Base-by-base conservation (phyloP, 805 yeast species). In the Clavispora vitiphila region DNA sequence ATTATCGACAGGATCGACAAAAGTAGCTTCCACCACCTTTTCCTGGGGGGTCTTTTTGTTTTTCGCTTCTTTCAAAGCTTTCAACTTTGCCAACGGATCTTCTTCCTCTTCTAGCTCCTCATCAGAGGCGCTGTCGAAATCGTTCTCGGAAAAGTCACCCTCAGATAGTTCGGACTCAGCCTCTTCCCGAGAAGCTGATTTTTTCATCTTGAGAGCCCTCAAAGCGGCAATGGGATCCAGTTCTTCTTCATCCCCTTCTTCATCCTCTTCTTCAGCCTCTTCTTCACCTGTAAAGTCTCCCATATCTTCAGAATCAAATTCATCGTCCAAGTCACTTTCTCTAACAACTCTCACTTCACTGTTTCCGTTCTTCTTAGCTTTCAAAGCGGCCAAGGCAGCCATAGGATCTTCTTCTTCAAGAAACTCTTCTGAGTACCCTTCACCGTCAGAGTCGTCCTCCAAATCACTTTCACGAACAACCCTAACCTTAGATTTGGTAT, bases 1-100 rank as follows among this genome's bases (percentile, higher is more conserved):
- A 42, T 78, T 81, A 44, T 86, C 95, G 50, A 47, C 40, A 8
- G 51, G 45, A 21, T 50, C 54, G 16, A 42, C 51, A 25, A 50
- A 50, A 5, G 37, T 36, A 15, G 53, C 51, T 36, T 49, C 53
- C 11, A 58, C 27, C 5, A 47, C 41, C 35, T 44, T 44, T 35
- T 40, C 40, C 22, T 42, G 35, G 7, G 34, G 38, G 12, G 27
- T 30, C 14, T 38, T 32, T 34, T 44, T 11, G 24, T 37, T 37
- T 31, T 43, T 42, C 22, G 42, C 46, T 38, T 41, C 47, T 35
- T 44, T 49, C 30, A 51, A 53, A 12, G 45, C 49, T 22, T 46
- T 51, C 45, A 52, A 54, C 40, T 60, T 49, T 3, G 60, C 62
- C 20, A 62, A 39, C 5, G 67, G 62, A 35, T 62, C 60, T 19